These are phyloP conservation scores for Botrytis elliptica DNA, from an alignment of 2,329 filamentous ascomycete species.

Conservation along the genomic window DNA sequence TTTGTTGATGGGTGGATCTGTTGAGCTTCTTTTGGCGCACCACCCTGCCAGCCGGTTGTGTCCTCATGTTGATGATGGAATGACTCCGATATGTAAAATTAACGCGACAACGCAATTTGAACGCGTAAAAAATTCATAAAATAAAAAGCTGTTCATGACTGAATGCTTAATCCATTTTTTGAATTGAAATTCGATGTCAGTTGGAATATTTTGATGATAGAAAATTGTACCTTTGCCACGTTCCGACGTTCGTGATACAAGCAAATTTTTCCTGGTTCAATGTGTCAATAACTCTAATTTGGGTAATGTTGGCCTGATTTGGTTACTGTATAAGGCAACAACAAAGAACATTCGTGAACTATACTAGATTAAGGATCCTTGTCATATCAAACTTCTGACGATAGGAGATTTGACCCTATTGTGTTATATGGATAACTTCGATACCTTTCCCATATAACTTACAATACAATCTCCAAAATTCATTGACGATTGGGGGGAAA, in stretches of 20 bases:
- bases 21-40: conserved; percentile 58
- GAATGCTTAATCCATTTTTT: conserved; percentile 29
- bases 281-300: conserved; percentile 22
- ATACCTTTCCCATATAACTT: neutral
- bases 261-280: conserved; percentile 22
- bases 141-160: conserved; percentile 32
- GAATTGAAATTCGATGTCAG: conserved; percentile 29
- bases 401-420: conserved; percentile 10
- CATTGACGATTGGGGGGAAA: neutral
- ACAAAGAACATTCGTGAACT: conserved; percentile 6
- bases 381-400: conserved; percentile 19
- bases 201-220: conserved; percentile 34
- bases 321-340: neutral
- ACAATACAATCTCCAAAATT: neutral
- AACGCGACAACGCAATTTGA: conserved; percentile 26
- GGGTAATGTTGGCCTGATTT: conserved; percentile 13
- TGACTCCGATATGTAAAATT: conserved; percentile 21
- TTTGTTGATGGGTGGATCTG: conserved; percentile 33
- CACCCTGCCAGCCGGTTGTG: conserved; percentile 40
- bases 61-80: conserved; percentile 29
- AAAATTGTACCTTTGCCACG: conserved; percentile 19
- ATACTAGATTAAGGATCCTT: conserved; percentile 9
- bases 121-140: conserved; percentile 33
- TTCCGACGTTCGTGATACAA: conserved; percentile 22
- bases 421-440: neutral